phyloP scores from a whole-genome alignment of 2,329 filamentous ascomycete species.

The Colletotrichum endophyticum region DNA sequence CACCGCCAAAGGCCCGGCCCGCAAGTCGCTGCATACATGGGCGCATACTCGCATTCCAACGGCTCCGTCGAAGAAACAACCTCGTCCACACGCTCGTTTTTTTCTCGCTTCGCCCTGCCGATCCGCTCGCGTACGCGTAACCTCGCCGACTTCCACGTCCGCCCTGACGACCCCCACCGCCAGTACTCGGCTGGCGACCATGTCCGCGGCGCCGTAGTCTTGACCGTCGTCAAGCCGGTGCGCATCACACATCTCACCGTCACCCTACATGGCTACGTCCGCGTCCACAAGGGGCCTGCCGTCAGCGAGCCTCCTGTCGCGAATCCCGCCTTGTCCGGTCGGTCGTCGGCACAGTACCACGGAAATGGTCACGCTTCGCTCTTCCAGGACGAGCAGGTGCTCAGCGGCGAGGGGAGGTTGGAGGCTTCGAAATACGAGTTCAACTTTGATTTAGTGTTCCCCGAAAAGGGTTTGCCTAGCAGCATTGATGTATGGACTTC shows the following conservation, averaged over 20 bases:
- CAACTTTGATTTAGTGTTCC: slow-evolving; percentile 76
- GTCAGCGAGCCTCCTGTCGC: slow-evolving; percentile 55
- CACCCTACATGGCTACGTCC: slow-evolving; percentile 77
- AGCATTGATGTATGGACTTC: slow-evolving; percentile 79
- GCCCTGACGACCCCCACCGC: slow-evolving; percentile 77
- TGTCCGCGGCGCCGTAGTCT: slow-evolving; percentile 74
- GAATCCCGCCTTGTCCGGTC: slow-evolving; percentile 44
- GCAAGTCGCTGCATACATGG: slow-evolving; percentile 46
- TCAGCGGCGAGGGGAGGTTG: slow-evolving; percentile 79
- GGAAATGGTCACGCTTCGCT: slow-evolving; percentile 81
- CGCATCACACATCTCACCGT: slow-evolving; percentile 83
- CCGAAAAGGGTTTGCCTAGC: slow-evolving; percentile 75
- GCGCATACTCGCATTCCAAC: slow-evolving; percentile 44
- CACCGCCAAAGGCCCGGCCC: slow-evolving; percentile 19
- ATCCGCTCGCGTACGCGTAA: slow-evolving; percentile 62
- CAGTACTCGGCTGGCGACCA: slow-evolving; percentile 78
- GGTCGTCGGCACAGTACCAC: slow-evolving; percentile 60
- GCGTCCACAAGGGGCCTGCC: slow-evolving; percentile 75
- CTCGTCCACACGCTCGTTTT: slow-evolving; percentile 46
- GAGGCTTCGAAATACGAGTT: slow-evolving; percentile 80
- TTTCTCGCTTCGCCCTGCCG: slow-evolving; percentile 58
- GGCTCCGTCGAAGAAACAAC: slow-evolving; percentile 44
- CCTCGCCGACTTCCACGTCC: slow-evolving; percentile 79
- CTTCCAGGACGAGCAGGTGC: slow-evolving; percentile 81
- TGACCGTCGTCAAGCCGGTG: slow-evolving; percentile 76